Evolutionary conservation across 192 early-diverging fungal species (phyloP).

Genomic region (Podila horticola): DNA sequence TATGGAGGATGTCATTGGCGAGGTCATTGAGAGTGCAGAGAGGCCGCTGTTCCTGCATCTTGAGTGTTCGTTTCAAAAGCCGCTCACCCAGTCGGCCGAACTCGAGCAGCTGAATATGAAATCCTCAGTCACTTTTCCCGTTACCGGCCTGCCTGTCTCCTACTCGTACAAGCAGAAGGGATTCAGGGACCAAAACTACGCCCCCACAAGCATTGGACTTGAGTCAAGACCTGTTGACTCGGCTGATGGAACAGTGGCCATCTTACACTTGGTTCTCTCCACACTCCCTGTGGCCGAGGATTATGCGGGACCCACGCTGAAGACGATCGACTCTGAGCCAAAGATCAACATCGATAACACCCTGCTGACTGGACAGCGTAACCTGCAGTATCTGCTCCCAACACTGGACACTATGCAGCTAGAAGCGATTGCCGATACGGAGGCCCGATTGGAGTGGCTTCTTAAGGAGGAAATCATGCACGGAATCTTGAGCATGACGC

Average conservation of each 20-base stretch:
- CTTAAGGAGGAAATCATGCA: conserved; percentile 85
- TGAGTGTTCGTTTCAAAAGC: conserved; percentile 74
- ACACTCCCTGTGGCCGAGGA: conserved; percentile 66
- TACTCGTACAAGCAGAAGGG: conserved; percentile 61
- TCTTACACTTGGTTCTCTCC: conserved; percentile 71
- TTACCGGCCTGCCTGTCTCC: conserved; percentile 68
- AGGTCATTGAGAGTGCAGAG: conserved; percentile 68
- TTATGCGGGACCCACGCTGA: conserved; percentile 46
- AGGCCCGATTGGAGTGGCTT: conserved; percentile 64
- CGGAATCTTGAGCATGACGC: conserved; percentile 66
- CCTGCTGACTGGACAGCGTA: conserved; percentile 13
- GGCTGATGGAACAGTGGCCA: conserved; percentile 73
- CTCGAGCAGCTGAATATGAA: conserved; percentile 47
- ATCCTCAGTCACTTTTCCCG: conserved; percentile 58
- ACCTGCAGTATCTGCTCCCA: conserved; percentile 39
- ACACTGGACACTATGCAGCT: conserved; percentile 56
- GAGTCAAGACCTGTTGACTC: conserved; percentile 70
- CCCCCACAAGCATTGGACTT: conserved; percentile 70
- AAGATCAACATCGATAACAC: conserved; percentile 38
- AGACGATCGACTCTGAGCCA: conserved; percentile 37
- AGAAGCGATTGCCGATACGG: conserved; percentile 68
- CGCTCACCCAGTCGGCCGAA: conserved; percentile 28
- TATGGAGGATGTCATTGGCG: conserved; percentile 49
- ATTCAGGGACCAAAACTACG: conserved; percentile 57
- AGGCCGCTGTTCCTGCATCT: conserved; percentile 76